Evolutionary conservation across 805 yeast genomes (phyloP).

Genomic region (Lachancea dasiensis): DNA sequence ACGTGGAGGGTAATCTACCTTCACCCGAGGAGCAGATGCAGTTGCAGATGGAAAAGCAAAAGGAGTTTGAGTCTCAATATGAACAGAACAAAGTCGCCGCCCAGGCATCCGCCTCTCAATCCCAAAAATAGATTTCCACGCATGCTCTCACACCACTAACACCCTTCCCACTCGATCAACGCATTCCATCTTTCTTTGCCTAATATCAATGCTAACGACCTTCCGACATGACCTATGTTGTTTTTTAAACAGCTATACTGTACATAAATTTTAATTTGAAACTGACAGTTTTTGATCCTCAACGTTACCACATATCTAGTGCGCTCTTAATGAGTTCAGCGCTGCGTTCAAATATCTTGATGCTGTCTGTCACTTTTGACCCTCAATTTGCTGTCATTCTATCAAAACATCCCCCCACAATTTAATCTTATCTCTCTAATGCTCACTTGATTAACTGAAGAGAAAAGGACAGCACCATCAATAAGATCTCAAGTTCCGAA

Average conservation of each 20-base stretch:
- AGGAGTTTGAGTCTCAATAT: constrained; percentile 33
- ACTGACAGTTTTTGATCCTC: no score
- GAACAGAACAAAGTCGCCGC: constrained; percentile 24
- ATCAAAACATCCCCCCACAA: no score
- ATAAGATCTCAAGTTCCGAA: no score
- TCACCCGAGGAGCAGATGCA: constrained; percentile 58
- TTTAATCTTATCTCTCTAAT: no score
- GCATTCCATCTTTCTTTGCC: neutral
- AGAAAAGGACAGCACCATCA: no score
- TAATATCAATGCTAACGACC: constrained; percentile 6
- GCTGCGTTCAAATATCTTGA: no score
- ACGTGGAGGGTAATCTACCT: constrained; percentile 78
- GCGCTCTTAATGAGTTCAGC: no score
- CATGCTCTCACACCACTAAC: neutral
- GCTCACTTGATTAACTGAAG: no score
- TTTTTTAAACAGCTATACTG: constrained; percentile 5
- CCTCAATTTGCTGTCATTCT: no score
- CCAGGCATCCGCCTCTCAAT: constrained; percentile 7
- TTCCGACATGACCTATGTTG: constrained; percentile 8
- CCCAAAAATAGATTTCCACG: neutral
- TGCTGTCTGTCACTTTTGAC: no score
- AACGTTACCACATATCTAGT: no score
- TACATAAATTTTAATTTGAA: constrained; percentile 5
- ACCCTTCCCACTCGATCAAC: neutral
- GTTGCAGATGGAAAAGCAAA: constrained; percentile 38